Conservation (phyloP, 2,329 filamentous ascomycete genomes). For the Fusarium temperatum region DNA sequence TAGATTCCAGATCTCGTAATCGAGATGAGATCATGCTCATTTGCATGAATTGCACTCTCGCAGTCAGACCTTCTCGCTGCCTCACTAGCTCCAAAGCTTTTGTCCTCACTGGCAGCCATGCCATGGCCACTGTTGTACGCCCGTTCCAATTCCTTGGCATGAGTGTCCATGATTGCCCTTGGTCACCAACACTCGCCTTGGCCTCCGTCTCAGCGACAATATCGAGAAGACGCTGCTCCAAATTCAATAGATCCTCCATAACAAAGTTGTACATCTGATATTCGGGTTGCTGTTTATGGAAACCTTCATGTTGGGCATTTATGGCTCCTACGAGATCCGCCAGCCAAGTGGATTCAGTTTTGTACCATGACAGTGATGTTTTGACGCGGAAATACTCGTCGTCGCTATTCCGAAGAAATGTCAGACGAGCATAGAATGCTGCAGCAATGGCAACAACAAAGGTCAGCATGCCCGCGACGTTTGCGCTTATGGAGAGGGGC, state of each 20-base stretch:
- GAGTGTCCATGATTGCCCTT: slow-evolving; percentile 48
- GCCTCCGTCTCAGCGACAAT: slow-evolving; percentile 55
- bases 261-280: slow-evolving; percentile 59
- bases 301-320: slow-evolving; percentile 38
- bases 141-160: slow-evolving; percentile 52
- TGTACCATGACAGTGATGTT: slow-evolving; percentile 57
- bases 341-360: slow-evolving; percentile 58
- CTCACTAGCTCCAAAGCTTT: slow-evolving; percentile 57
- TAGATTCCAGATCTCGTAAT: slow-evolving; percentile 49
- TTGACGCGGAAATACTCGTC: slow-evolving; percentile 59
- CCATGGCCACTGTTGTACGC: slow-evolving; percentile 51
- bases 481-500: slow-evolving; percentile 56
- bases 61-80: slow-evolving; percentile 56
- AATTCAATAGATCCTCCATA: slow-evolving; percentile 55
- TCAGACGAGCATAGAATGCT: slow-evolving; percentile 54
- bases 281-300: slow-evolving; percentile 46
- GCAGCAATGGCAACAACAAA: slow-evolving; percentile 58
- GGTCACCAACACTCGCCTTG: slow-evolving; percentile 32
- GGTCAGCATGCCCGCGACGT: slow-evolving; percentile 56
- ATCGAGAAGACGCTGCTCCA: slow-evolving; percentile 56
- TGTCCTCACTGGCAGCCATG: slow-evolving; percentile 55
- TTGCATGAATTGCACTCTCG: slow-evolving; percentile 58
- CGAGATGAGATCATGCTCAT: slow-evolving; percentile 59
- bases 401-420: slow-evolving; percentile 56
- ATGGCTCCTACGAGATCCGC: slow-evolving; percentile 51